A percentile compares a stretch with the other conserved stretches of the same genome.
phyloP scores from a whole-genome alignment of 2,329 filamentous ascomycete species.

The Trichoderma sp. region DNA sequence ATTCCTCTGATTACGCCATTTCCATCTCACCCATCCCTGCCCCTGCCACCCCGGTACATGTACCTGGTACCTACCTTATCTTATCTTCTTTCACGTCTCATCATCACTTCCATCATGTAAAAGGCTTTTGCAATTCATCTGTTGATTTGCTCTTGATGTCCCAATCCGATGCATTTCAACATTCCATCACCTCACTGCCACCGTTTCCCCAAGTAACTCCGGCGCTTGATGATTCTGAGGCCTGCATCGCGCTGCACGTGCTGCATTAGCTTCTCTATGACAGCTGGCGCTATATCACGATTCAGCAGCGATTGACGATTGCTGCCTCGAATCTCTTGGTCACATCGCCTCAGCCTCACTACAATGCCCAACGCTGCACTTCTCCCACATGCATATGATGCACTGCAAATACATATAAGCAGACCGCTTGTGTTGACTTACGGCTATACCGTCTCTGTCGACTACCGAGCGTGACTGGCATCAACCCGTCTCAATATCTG shows the following conservation, averaged over 20 bases:
- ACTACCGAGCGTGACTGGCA: background rate
- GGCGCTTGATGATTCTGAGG: no score
- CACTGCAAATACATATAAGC: background rate
- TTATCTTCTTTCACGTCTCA: constrained; percentile 1
- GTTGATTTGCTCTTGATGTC: background rate
- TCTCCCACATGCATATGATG: background rate
- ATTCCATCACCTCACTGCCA: background rate
- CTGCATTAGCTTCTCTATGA: background rate
- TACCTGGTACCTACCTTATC: background rate
- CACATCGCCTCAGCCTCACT: background rate
- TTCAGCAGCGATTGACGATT: background rate
- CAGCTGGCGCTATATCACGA: background rate
- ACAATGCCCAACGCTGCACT: background rate
- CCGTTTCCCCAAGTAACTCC: background rate
- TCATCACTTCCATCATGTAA: background rate
- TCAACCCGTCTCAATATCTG: background rate
- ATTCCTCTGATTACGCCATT: background rate
- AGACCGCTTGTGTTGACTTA: background rate
- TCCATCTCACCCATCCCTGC: background rate
- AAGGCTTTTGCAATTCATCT: background rate
- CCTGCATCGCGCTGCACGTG: background rate
- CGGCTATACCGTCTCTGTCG: background rate
- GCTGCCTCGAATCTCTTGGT: background rate
- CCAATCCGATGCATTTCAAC: background rate
- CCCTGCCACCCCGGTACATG: background rate